phyloP scores from a whole-genome alignment of 139 green algal species.

The Chlamydomonas incerta region DNA sequence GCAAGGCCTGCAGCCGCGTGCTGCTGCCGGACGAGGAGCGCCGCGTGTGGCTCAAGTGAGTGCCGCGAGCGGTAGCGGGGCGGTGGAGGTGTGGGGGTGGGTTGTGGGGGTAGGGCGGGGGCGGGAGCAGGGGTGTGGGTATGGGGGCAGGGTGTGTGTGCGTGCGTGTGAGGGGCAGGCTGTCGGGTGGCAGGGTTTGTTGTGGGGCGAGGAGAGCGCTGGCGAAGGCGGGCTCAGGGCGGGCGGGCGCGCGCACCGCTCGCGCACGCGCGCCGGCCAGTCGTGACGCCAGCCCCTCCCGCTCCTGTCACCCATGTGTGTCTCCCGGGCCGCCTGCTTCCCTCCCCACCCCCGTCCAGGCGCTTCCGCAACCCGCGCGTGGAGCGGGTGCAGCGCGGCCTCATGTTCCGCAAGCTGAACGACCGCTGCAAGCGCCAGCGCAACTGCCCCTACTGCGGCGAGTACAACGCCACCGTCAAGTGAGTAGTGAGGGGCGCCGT shows the following conservation, averaged over 20 bases:
- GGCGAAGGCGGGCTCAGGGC: background rate
- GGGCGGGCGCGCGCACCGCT: background rate
- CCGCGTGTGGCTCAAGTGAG: conserved; percentile 64
- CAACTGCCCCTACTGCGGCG: conserved; percentile 86
- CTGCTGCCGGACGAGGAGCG: conserved; percentile 87
- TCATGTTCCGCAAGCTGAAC: conserved; percentile 84
- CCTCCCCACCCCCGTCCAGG: conserved; percentile 26
- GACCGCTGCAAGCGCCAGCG: conserved; percentile 91
- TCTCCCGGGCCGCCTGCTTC: background rate
- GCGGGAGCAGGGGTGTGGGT: too few species aligned
- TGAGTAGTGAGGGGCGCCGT: conserved; percentile 29
- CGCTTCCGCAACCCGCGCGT: conserved; percentile 75
- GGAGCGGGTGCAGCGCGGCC: conserved; percentile 82
- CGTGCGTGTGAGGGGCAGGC: too few species aligned
- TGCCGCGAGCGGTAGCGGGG: background rate
- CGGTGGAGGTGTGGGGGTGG: background rate
- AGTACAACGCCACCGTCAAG: conserved; percentile 88
- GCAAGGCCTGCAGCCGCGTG: conserved; percentile 95
- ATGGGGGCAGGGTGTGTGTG: too few species aligned
- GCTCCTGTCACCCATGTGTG: background rate
- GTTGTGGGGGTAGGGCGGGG: background rate
- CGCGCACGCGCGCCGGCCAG: too few species aligned
- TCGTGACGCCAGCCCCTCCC: too few species aligned
- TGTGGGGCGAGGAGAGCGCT: too few species aligned
- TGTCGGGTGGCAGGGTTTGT: too few species aligned